Evolutionary conservation across 2,329 filamentous ascomycete genomes (phyloP).

Genomic region (Lachnellula subtilissima): DNA sequence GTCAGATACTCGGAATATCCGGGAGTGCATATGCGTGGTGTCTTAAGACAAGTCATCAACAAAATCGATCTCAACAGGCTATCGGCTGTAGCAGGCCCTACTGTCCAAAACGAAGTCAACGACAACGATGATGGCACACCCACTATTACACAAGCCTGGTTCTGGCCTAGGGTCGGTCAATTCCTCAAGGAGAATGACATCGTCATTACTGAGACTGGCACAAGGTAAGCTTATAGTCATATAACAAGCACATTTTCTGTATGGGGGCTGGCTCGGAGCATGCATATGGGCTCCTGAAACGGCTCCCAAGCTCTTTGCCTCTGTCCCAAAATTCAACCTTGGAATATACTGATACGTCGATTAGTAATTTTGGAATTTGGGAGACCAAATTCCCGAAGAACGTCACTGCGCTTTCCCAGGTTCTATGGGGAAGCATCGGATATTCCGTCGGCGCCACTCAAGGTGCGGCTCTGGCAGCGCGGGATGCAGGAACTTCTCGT

Average conservation of each 20-base stretch:
- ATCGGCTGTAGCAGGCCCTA: slow-evolving; percentile 48
- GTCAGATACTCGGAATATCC: slow-evolving; percentile 78
- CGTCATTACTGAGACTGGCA: slow-evolving; percentile 82
- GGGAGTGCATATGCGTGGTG: slow-evolving; percentile 70
- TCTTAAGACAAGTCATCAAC: slow-evolving; percentile 66
- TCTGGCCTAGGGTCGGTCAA: slow-evolving; percentile 72
- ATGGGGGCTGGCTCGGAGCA: no score
- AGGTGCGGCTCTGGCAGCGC: slow-evolving; percentile 69
- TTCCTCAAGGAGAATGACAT: slow-evolving; percentile 71
- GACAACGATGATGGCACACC: slow-evolving; percentile 37
- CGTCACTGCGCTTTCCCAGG: slow-evolving; percentile 78
- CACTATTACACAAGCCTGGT: slow-evolving; percentile 63
- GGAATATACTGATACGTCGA: no score
- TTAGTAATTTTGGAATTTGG: slow-evolving; percentile 74
- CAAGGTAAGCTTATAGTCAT: slow-evolving; percentile 30
- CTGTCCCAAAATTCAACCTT: no score
- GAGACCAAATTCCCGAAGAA: slow-evolving; percentile 72
- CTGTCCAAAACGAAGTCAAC: slow-evolving; percentile 47
- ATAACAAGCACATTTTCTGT: no score
- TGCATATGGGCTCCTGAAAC: no score
- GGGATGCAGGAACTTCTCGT: slow-evolving; percentile 54
- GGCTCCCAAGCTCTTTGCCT: no score
- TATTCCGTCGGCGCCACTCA: slow-evolving; percentile 59
- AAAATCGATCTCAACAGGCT: slow-evolving; percentile 55
- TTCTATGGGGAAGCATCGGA: slow-evolving; percentile 66